Conservation (phyloP, 768 basidiomycete genomes). For the Pulveroboletus ravenelii region DNA sequence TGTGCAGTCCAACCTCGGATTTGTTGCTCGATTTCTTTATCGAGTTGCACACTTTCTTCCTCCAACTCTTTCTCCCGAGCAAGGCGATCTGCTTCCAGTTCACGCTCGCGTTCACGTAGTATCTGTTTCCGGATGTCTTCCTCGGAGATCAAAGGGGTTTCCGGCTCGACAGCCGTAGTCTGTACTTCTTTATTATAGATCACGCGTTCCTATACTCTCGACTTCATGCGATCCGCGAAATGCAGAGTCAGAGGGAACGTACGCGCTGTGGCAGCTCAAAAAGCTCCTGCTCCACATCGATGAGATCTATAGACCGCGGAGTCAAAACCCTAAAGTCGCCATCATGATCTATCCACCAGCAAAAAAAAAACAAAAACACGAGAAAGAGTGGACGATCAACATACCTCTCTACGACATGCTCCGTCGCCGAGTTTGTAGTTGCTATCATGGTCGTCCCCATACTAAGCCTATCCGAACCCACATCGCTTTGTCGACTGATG, state of each 20-base stretch:
- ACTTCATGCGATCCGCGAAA: not conserved
- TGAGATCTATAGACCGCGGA: slow-evolving; percentile 67
- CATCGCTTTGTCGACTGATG: slow-evolving; percentile 67
- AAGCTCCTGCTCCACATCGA: slow-evolving; percentile 85
- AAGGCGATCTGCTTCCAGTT: slow-evolving; percentile 62
- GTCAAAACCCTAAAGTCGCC: slow-evolving; percentile 52
- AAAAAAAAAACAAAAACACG: not conserved
- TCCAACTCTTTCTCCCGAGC: slow-evolving; percentile 75
- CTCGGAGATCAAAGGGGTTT: slow-evolving; percentile 48
- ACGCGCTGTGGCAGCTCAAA: slow-evolving; percentile 89
- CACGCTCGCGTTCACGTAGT: slow-evolving; percentile 54
- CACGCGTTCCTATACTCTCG: slow-evolving; percentile 56
- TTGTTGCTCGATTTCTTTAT: slow-evolving; percentile 82
- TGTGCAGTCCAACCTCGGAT: slow-evolving; percentile 57
- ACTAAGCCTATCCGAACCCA: slow-evolving; percentile 44
- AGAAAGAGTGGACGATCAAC: slow-evolving; percentile 17
- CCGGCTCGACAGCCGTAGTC: slow-evolving; percentile 63
- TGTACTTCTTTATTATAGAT: slow-evolving; percentile 84
- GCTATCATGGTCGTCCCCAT: slow-evolving; percentile 43
- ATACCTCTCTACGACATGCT: slow-evolving; percentile 67
- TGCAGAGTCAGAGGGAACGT: slow-evolving; percentile 6
- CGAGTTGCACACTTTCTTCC: slow-evolving; percentile 77
- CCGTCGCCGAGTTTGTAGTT: slow-evolving; percentile 52
- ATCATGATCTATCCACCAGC: not conserved
- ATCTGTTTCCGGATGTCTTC: slow-evolving; percentile 74